phyloP scores from a whole-genome alignment of 106 monocot species.

The Alisma plantagoaquatica region DNA sequence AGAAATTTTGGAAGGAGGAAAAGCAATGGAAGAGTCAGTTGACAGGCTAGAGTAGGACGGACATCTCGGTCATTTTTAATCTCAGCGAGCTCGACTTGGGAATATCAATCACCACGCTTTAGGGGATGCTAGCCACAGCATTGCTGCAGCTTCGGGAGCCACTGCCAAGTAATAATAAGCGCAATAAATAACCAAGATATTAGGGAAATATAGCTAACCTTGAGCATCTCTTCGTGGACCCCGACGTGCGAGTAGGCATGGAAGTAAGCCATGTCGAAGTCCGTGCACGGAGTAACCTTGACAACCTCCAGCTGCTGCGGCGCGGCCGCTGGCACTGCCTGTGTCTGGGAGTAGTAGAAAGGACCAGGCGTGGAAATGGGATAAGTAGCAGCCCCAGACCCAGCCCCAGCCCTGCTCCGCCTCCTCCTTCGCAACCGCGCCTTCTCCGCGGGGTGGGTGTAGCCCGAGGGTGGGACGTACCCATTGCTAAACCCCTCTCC shows the following conservation, averaged over 20 bases:
- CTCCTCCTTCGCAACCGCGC: background rate
- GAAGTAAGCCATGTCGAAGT: conserved; percentile 64
- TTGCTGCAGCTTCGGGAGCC: too few relatives aligned
- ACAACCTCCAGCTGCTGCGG: conserved; percentile 5
- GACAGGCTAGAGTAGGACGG: too few relatives aligned
- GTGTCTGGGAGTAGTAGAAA: too few relatives aligned
- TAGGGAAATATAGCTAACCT: conserved; percentile 36
- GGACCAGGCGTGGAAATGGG: too few relatives aligned
- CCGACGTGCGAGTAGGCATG: conserved; percentile 71
- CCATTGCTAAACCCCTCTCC: background rate
- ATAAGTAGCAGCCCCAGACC: background rate
- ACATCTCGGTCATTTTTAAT: too few relatives aligned
- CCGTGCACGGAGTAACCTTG: conserved; percentile 26
- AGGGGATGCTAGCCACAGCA: too few relatives aligned
- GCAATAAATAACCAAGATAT: background rate
- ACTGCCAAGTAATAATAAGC: background rate
- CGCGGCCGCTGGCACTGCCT: too few relatives aligned
- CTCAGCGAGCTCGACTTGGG: too few relatives aligned
- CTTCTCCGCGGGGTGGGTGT: background rate
- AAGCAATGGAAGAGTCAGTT: too few relatives aligned
- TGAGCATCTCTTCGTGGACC: conserved; percentile 86
- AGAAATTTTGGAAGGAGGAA: too few relatives aligned
- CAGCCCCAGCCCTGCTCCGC: background rate
- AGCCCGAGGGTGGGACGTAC: background rate
- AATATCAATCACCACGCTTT: too few relatives aligned